Base-by-base conservation (phyloP, 768 basidiomycete genomes). In the Tulasnella calospora region DNA sequence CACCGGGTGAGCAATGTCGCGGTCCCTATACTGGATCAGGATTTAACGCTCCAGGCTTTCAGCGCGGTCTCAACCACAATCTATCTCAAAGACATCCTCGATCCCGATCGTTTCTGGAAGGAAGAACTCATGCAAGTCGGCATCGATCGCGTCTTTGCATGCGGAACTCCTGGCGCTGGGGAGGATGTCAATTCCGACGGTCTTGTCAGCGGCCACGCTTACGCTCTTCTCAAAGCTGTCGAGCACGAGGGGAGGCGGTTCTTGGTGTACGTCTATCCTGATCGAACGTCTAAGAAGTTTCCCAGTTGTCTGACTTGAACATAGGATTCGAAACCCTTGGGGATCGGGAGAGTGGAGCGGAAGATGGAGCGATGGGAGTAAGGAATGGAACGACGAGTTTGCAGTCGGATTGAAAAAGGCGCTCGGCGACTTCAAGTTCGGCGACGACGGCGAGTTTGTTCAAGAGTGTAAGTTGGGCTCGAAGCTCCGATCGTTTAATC, bases 381-480 rank as follows among this genome's bases (percentile, higher is more conserved):
- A 89, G 79, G 88, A 89, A 80, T 90, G 89, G 89, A 88, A 86
- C 0, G 77, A 79, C 12, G 88, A 89, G 78, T 89, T 89, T 89
- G 79, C 89, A 0, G 21, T 15, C 4, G 83, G 83, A 33, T 82
- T 85, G 3, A 84, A 89, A 6, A 83, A 85, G 0, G 82, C 82
- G 38, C 83, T 90, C 0, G 61, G 61, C 8, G 84, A 83, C 5
- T 88, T 90, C 82, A 77, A 82, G 0, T 90, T 90, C 78, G 89
- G 89, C 1, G 82, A 82, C 86, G 87, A 88, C 78, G 89, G 89
- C 0, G 84, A 88, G 75, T 90, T 90, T 77, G 84, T 90, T 23
- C 89, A 89, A 89, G 89, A 89, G 73, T 80, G 71, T 73, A 19
- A 57, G 80, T 46, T 10, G 23, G 35, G 71, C 35, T 44, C 13